phyloP scores from a whole-genome alignment of 2,329 filamentous ascomycete genomes.

The Colletotrichum sojae region DNA sequence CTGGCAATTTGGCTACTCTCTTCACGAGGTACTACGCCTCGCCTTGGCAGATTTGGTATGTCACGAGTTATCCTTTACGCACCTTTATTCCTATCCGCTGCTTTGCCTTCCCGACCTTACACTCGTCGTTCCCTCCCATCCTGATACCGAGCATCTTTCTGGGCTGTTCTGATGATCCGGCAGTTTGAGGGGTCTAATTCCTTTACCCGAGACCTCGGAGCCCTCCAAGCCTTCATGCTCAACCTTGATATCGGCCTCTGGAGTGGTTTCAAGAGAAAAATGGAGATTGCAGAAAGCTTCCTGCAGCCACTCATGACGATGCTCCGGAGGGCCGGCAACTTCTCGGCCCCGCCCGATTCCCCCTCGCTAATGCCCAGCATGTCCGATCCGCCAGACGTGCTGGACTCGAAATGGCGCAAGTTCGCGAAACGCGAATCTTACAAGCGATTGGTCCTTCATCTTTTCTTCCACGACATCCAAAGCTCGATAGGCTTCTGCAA shows the following conservation, averaged over 20 bases:
- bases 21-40: slow-evolving; percentile 55
- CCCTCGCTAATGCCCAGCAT: slow-evolving; percentile 20
- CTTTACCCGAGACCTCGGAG: slow-evolving; percentile 48
- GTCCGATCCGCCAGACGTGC: slow-evolving; percentile 31
- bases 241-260: slow-evolving; percentile 52
- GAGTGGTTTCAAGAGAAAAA: slow-evolving; percentile 55
- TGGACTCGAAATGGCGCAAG: slow-evolving; percentile 42
- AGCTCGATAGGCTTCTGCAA: slow-evolving; percentile 48
- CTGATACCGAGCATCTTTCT: neutral
- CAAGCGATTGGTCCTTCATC: slow-evolving; percentile 48
- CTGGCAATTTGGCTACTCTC: slow-evolving; percentile 56
- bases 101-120: neutral
- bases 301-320: slow-evolving; percentile 54
- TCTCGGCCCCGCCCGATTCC: slow-evolving; percentile 42
- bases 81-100: neutral
- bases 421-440: slow-evolving; percentile 50
- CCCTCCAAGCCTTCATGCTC: slow-evolving; percentile 52
- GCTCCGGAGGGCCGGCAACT: slow-evolving; percentile 51
- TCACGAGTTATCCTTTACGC: neutral
- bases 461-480: slow-evolving; percentile 50
- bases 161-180: neutral
- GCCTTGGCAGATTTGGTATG: slow-evolving; percentile 45
- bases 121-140: neutral
- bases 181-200: slow-evolving; percentile 54
- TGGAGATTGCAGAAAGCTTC: slow-evolving; percentile 57